Percentiles rank a stretch among this genome's conserved stretches.
phyloP scores from a whole-genome alignment of 1,284 basidiomycete genomes.

The Stygiomarasmius scandens region DNA sequence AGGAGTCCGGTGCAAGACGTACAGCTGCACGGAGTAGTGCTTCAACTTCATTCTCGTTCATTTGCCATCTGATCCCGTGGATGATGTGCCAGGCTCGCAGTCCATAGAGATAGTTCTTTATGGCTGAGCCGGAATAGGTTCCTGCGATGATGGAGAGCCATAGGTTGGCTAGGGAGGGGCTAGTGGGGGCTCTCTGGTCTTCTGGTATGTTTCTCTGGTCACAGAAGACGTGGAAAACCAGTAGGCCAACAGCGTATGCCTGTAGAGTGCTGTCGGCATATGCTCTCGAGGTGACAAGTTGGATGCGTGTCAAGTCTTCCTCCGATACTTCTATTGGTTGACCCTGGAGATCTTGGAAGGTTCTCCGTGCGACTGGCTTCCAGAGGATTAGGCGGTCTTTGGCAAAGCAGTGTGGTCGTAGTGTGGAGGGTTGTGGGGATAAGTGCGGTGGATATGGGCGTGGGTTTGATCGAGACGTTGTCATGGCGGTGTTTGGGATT shows the following conservation, averaged over 20 bases:
- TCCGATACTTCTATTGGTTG: not conserved
- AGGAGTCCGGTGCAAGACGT: no score
- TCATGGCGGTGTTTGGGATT: not conserved
- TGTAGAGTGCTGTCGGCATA: constrained; percentile 2
- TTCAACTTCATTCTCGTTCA: constrained; percentile 11
- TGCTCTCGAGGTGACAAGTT: not conserved
- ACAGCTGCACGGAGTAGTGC: constrained; percentile 13
- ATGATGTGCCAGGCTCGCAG: constrained; percentile 30
- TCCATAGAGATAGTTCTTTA: constrained; percentile 24
- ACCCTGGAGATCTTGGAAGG: not conserved
- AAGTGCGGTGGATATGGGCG: constrained; percentile 9
- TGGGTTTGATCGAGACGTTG: not conserved
- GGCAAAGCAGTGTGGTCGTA: constrained; percentile 22
- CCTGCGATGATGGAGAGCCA: constrained; percentile 5
- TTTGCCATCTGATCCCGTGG: constrained; percentile 22
- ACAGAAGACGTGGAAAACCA: constrained; percentile 10
- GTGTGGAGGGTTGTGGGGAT: constrained; percentile 9
- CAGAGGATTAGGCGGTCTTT: constrained; percentile 18
- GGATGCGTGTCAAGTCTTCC: not conserved
- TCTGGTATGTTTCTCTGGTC: not conserved
- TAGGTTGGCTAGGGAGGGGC: not conserved
- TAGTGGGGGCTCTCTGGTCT: not conserved
- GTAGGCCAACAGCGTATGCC: not conserved
- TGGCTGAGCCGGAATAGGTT: constrained; percentile 18
- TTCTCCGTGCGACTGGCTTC: constrained; percentile 10